Evolutionary conservation across 257 asterid species (phyloP), one percentile per base, ranked within the genome.

Genomic region (Capsicum baccatum): DNA sequence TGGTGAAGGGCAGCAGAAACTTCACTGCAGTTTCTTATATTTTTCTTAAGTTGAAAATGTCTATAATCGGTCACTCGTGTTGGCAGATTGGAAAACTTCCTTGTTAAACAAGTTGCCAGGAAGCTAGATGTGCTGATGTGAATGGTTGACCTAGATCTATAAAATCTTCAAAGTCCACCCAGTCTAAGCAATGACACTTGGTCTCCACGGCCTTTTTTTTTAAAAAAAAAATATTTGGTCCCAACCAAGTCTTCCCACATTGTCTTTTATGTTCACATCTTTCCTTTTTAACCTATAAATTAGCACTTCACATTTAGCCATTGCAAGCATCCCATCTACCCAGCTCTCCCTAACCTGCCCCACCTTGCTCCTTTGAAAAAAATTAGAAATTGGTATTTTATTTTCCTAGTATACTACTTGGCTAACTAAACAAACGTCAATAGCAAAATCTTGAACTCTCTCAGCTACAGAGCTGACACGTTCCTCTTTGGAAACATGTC

Each of bases 401-500:
- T 5, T 33, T 66, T 33, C 35, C 10, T 68, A 26, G 37, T 68
- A 68, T 59, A 59, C 17, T 14, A 14, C 54, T 68, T 68, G 21
- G 52, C 54, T 39, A 39, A 39, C 44, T 39, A 39, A 39, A 39
- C 44, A 39, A 39, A 39, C 44, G 44, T 39, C 44, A 39, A 39
- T 39, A 39, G 44, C 50, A 68, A 68, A 37, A 39, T 68, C 62
- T 76, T 76, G 62, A 76, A 52, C 26, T 21, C 37, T 42, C 44
- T n/a, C 4, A 74, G 35, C 39, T 1, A 19, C 60, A 74, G 16
- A 50, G 60, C 3, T 26, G 14, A 76, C 48, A 54, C 1, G 2
- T 13, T 33, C 26, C 81, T 52, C 14, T 26, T 76, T 6, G 13
- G 8, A n/a, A 82, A 52, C 74, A 82, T 66, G 87, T 26, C 87